Conservation (phyloP, 129 eudicot genomes). For the Ambrosia trifida region DNA sequence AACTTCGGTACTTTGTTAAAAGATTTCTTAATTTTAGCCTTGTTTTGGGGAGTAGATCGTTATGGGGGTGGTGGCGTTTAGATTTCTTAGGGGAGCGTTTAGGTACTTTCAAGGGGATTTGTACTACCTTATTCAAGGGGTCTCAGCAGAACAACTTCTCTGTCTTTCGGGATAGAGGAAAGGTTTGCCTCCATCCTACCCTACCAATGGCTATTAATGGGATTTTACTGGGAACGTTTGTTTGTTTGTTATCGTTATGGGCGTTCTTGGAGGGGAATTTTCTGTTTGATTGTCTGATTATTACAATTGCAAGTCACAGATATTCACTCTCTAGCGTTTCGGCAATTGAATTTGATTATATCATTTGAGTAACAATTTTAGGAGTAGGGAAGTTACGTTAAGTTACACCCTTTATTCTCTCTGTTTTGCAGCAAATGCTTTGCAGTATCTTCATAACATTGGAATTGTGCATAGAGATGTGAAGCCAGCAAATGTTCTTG, state of each 20-base stretch:
- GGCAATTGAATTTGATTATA: neutral
- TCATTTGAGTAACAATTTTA: neutral
- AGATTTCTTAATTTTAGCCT: neutral
- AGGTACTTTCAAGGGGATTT: no score
- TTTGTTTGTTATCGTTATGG: neutral
- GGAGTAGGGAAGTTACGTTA: neutral
- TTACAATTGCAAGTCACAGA: neutral
- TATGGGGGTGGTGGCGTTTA: neutral
- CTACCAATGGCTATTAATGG: no score
- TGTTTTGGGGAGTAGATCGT: neutral
- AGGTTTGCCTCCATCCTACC: no score
- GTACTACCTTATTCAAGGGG: no score
- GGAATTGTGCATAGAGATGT: conserved; percentile 98
- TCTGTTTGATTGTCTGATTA: neutral
- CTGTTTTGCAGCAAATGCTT: conserved; percentile 72
- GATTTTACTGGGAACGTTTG: no score
- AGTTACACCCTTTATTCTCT: neutral
- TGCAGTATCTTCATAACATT: conserved; percentile 83
- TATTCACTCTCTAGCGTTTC: conserved; percentile 1
- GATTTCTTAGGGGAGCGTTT: no score
- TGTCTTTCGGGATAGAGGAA: no score
- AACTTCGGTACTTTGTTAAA: conserved; percentile 5
- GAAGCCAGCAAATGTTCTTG: conserved; percentile 97
- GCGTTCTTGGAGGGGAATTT: no score
- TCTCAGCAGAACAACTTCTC: no score